Evolutionary conservation across 176 grass and related monocot species (phyloP).

Genomic region (Bolboschoenus planiculmis): DNA sequence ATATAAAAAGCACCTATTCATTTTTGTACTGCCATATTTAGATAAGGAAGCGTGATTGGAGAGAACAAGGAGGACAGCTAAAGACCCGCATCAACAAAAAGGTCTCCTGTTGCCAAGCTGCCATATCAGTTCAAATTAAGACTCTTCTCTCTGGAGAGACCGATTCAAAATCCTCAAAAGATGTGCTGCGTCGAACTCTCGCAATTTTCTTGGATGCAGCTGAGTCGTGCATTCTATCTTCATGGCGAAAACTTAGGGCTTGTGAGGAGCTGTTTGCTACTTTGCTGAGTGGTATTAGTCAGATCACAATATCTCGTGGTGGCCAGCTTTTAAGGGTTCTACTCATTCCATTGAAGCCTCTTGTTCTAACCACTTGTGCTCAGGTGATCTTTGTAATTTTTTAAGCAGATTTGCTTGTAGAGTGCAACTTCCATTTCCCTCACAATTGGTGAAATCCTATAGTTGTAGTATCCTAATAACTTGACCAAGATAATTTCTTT

Average conservation of each 20-base stretch:
- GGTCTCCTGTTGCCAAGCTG: slow-evolving; percentile 80
- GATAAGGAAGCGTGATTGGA: slow-evolving; percentile 98
- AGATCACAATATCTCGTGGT: slow-evolving; percentile 88
- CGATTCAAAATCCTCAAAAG: slow-evolving; percentile 77
- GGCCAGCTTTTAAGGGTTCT: slow-evolving; percentile 84
- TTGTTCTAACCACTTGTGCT: slow-evolving; percentile 87
- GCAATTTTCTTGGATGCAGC: slow-evolving; percentile 79
- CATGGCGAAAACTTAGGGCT: slow-evolving; percentile 83
- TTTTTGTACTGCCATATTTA: slow-evolving; percentile 33
- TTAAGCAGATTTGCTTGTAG: neutral
- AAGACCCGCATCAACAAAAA: slow-evolving; percentile 92
- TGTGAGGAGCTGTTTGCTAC: slow-evolving; percentile 87
- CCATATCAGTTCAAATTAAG: slow-evolving; percentile 64
- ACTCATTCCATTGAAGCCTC: slow-evolving; percentile 92
- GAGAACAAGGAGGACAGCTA: slow-evolving; percentile 76
- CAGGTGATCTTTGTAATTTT: slow-evolving; percentile 41
- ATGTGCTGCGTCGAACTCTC: slow-evolving; percentile 79
- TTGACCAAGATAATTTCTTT: slow-evolving; percentile 1
- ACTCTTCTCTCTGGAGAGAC: slow-evolving; percentile 48
- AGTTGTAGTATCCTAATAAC: neutral
- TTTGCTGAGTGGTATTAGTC: slow-evolving; percentile 83
- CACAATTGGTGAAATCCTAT: neutral
- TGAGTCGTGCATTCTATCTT: slow-evolving; percentile 86
- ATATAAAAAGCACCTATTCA: slow-evolving; percentile 4
- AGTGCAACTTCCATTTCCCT: neutral